Base-by-base conservation (phyloP, 768 basidiomycete genomes). In the Xerocomellus chrysenteron region DNA sequence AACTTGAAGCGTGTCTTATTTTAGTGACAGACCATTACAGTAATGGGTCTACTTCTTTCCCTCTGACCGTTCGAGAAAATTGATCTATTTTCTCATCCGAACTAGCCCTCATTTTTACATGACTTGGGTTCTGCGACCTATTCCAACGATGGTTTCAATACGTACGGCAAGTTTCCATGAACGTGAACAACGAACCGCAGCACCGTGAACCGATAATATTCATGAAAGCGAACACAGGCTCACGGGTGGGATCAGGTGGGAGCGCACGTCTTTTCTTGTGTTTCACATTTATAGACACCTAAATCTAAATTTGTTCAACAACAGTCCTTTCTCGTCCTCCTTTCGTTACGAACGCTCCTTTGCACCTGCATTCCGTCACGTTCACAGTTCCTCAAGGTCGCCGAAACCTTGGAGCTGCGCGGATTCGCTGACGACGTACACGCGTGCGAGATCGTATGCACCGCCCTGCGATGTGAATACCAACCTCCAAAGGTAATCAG, bases 381-480 rank as follows among this genome's bases (percentile, higher is more conserved):
- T 16, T 33, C 52, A 17, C 9, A 4, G 8, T n/a, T 39, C 9
- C 14, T 13, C 33, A 46, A 47, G 30, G 16, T 47, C 44, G 10
- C 39, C 37, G 52, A 40, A 30, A 40, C 19, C 11, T 16, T 26
- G 37, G 21, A 24, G 19, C 30, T 26, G 21, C 19, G 13, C 32
- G 45, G 19, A 33, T 37, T 46, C 33, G 39, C 24, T 14, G 41
- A 17, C 37, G 36, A 45, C 21, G 30, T 45, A 36, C 14, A 8
- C 33, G 28, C 52, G 24, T 49, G 33, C 50, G 58, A 55, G 58
- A 56, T 47, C 53, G 33, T 28, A n/a, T 17, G 14, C 57, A 54
- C 47, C 13, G 30, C 40, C 46, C 35, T 50, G 28, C 24, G 47
- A 47, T 48, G 50, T 30, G 46, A 53, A 50, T 39, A 51, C 2